Evolutionary conservation across 306 rosid species (phyloP).

Genomic region (Oemleria cerasiformis): DNA sequence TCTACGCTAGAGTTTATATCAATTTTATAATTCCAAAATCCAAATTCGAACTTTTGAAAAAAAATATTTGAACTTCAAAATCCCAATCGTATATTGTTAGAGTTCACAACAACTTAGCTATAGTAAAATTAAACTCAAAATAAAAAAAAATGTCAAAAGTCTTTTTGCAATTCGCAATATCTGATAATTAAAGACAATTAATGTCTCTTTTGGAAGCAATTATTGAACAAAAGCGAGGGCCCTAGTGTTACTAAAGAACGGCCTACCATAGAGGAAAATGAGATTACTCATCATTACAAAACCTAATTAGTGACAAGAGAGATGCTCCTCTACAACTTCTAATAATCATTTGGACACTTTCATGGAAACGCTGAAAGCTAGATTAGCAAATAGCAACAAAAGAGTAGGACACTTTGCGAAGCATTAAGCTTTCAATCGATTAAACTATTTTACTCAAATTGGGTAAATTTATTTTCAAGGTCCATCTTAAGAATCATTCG

Average conservation of each 20-base stretch:
- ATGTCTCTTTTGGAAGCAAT: conserved; percentile 33
- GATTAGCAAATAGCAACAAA: conserved; percentile 1
- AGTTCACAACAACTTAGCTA: too few relatives aligned
- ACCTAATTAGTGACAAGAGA: conserved; percentile 15
- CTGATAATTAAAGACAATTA: conserved; percentile 8
- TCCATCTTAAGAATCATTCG: too few relatives aligned
- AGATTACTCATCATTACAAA: conserved; percentile 38
- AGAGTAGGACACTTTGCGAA: neutral
- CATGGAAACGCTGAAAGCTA: conserved; percentile 5
- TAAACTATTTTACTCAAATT: neutral
- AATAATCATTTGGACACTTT: conserved; percentile 8
- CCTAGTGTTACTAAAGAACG: conserved; percentile 20
- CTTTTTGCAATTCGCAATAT: too few relatives aligned
- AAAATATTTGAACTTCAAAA: too few relatives aligned
- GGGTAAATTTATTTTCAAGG: too few relatives aligned
- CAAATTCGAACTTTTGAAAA: too few relatives aligned
- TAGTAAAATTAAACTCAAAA: too few relatives aligned
- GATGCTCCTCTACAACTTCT: conserved; percentile 28
- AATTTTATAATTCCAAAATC: too few relatives aligned
- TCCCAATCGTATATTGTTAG: too few relatives aligned
- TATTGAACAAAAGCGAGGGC: conserved; percentile 31
- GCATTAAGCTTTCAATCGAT: neutral
- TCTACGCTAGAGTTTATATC: too few relatives aligned
- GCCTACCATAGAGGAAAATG: conserved; percentile 31
- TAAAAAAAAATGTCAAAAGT: too few relatives aligned